Conservation (phyloP, 2,329 filamentous ascomycete species). For the Exophiala oligosperma region DNA sequence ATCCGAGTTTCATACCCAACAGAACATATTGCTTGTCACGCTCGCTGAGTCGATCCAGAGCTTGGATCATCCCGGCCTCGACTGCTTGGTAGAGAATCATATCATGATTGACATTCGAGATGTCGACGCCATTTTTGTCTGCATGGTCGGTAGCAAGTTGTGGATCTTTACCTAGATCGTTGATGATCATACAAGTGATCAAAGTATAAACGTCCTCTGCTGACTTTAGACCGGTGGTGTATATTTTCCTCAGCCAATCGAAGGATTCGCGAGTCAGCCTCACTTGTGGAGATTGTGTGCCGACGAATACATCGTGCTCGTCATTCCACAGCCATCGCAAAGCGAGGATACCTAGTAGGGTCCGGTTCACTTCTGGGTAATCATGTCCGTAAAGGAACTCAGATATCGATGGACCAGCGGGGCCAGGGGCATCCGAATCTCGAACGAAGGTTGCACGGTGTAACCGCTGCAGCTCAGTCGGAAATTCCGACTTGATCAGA, state of each 20-base stretch:
- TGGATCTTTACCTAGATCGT: conserved; percentile 41
- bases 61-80: conserved; percentile 30
- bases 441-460: conserved; percentile 30
- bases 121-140: conserved; percentile 3
- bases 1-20: conserved; percentile 36
- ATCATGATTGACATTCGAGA: conserved; percentile 34
- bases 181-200: conserved; percentile 37
- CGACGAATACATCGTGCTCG: conserved; percentile 36
- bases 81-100: conserved; percentile 35
- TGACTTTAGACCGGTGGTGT: conserved; percentile 17
- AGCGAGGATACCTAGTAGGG: conserved; percentile 38
- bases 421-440: conserved; percentile 8
- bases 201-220: conserved; percentile 33
- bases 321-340: conserved; percentile 38
- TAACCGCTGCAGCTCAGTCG: conserved; percentile 32
- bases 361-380: conserved; percentile 42
- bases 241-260: conserved; percentile 28
- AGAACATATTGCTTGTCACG: conserved; percentile 30
- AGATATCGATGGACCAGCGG: conserved; percentile 32
- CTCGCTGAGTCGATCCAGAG: conserved; percentile 29
- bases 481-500: conserved; percentile 31
- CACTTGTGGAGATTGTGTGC: conserved; percentile 27
- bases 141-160: conserved; percentile 31
- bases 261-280: conserved; percentile 34
- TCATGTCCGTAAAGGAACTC: conserved; percentile 32